phyloP scores from a whole-genome alignment of 2,329 filamentous ascomycete species.

The Chrysoporthe austroafricana region DNA sequence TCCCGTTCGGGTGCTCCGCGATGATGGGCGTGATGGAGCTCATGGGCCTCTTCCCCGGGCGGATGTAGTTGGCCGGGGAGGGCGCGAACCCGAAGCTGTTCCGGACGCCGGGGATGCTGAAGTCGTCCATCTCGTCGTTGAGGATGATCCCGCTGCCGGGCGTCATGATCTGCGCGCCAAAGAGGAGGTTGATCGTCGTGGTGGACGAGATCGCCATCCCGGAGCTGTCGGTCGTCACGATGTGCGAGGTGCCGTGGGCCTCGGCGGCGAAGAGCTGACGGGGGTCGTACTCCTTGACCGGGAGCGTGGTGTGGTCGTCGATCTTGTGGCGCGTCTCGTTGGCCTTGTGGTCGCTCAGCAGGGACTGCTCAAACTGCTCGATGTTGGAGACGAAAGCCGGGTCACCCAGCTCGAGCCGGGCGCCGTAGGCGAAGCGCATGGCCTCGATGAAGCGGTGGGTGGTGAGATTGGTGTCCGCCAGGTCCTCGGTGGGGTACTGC shows the following conservation, averaged over 20 bases:
- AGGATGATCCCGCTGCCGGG: constrained; percentile 83
- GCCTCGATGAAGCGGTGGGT: constrained; percentile 86
- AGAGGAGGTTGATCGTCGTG: constrained; percentile 86
- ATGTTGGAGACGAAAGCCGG: constrained; percentile 72
- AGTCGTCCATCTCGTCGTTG: constrained; percentile 76
- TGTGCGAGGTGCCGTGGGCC: constrained; percentile 74
- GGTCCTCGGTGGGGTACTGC: constrained; percentile 66
- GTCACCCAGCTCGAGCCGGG: constrained; percentile 80
- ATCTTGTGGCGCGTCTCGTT: constrained; percentile 67
- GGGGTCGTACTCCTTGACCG: constrained; percentile 76
- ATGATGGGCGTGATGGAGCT: constrained; percentile 84
- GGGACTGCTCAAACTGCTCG: constrained; percentile 63
- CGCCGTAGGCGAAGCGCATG: constrained; percentile 85
- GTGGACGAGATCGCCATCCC: constrained; percentile 82
- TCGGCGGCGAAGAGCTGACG: constrained; percentile 66
- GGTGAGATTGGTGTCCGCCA: constrained; percentile 63
- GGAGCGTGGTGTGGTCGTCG: constrained; percentile 70
- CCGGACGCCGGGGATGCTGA: constrained; percentile 75
- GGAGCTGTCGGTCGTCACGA: constrained; percentile 70
- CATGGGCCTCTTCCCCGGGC: constrained; percentile 78
- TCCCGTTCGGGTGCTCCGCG: constrained; percentile 67
- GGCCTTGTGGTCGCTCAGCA: constrained; percentile 67
- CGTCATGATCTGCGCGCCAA: constrained; percentile 78
- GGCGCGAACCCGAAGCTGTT: constrained; percentile 89
- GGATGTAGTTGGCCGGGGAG: constrained; percentile 78